These are phyloP conservation scores for Cotoneaster glaucophyllus DNA, from an alignment of 306 rosid species.

Conservation along the genomic window DNA sequence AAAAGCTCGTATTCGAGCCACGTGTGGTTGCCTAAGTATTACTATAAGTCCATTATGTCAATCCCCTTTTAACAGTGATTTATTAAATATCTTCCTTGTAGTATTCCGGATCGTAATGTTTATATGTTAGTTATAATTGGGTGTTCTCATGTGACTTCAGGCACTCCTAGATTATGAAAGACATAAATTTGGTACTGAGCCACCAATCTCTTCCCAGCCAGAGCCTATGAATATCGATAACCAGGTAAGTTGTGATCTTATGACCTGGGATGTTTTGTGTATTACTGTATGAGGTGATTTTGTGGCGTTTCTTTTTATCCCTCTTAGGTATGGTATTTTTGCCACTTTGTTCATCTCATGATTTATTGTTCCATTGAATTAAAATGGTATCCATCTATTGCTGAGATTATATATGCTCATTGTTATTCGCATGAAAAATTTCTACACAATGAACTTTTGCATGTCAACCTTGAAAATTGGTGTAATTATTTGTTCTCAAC, in stretches of 20 bases:
- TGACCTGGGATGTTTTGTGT: not conserved
- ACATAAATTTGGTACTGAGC: conserved; percentile 71
- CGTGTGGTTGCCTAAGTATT: not conserved
- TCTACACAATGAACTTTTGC: not conserved
- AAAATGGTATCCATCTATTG: not conserved
- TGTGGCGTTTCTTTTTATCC: not conserved
- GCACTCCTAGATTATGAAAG: conserved; percentile 97
- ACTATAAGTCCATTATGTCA: not conserved
- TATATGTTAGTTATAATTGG: not conserved
- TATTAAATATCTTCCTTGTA: not conserved
- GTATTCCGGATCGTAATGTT: not conserved
- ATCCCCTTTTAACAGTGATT: not conserved
- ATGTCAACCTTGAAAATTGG: not conserved
- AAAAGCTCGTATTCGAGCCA: not conserved
- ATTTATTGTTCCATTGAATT: not conserved
- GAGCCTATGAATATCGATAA: conserved; percentile 67
- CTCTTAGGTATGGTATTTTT: not conserved
- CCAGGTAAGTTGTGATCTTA: conserved; percentile 43
- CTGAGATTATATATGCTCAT: not conserved
- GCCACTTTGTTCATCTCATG: not conserved
- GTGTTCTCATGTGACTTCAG: conserved; percentile 37
- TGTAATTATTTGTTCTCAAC: not conserved
- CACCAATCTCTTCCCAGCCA: conserved; percentile 62
- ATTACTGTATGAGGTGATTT: not conserved
- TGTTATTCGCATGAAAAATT: not conserved